Base-by-base conservation (phyloP, 2,329 filamentous ascomycete species). In the Curvularia hawaiiensis region DNA sequence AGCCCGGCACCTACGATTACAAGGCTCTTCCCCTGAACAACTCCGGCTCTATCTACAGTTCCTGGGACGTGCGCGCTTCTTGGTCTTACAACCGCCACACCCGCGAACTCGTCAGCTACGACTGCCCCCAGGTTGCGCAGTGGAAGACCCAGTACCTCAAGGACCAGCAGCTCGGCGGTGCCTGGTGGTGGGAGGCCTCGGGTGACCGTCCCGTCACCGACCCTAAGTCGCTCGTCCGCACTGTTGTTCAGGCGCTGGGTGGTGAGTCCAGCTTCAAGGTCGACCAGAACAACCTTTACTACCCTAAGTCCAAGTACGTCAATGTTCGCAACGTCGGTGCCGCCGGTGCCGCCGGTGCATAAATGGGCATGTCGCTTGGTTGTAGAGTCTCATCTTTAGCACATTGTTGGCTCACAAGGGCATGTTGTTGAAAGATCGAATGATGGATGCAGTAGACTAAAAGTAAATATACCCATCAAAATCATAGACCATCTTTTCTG, bases 111-210 rank as follows among this genome's bases (percentile, higher is more conserved):
- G 62, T 74, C 26, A 62, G 40, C 50, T 74, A 65, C 40, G 70
- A 74, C 52, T 72, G 66, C 11, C 67, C 68, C 4, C 60, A 66
- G 43, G 59, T 72, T 8, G 56, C 63, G 22, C 38, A 22, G 4
- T 53, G 62, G 54, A 74, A 74, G 61, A 58, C 69, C 0, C 56
- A 67, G n/a, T 71, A 63, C 31, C 52, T 72, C 30, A 64, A 59
- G 56, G 57, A 59, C 3, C 46, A 70, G 52, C 61, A 62, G n/a
- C 59, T 74, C 3, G 70, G 70, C 44, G 71, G 71, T 12, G 66
- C 66, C 0, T 71, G 69, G 70, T 74, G 65, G 64, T 74, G 70
- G 71, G 70, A 74, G 18, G 64, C 62, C 0, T 68, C 63, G 52
- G 55, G 53, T 45, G 70, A 73, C 47, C 64, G 58, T 14, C 35